Evolutionary conservation across 805 yeast species (phyloP), one percentile per base, ranked within the genome.

Genomic region (Brettanomyces anomalus): DNA sequence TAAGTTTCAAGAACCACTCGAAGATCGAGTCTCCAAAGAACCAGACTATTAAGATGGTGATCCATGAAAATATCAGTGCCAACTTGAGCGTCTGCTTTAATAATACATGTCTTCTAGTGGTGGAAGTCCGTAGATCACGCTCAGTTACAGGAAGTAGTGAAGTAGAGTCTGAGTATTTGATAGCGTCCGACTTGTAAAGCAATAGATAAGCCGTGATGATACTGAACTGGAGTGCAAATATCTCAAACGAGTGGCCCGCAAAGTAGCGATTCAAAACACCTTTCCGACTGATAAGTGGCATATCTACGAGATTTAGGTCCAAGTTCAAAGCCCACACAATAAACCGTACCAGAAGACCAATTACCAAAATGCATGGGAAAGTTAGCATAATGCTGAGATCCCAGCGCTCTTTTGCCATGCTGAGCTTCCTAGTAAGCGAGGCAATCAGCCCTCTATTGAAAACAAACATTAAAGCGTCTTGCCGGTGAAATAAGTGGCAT

Each of bases 11-110:
- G 2, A 68, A 45, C 34, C 62, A 43, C 34, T 60, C 65, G 44
- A 49, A 61, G 3, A 62, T 16, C 3, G 66, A 57, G 34, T 60
- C 56, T 1, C 65, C 65, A 41, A 61, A 60, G 39, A 53, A 59
- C 66, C 65, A 61, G n/a, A 58, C 52, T 6, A 56, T 52, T 24
- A 58, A 32, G 0, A 49, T 5, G 2, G 38, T 40, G 2, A 62
- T 10, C 53, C 62, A 54, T 2, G 40, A 8, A 39, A 49, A 58
- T 1, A 59, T 36, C 2, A 46, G 6, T 1, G 40, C 19, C 13
- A 56, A 26, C 41, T 62, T 62, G 11, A 21, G 5, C 2, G 44
- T 1, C 36, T 60, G 61, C 13, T 46, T 37, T 8, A 28, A 4
- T 3, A 49, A 10, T 6, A 48, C 38, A n/a, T 40, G 43, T 10